Conservation (phyloP, 2,329 filamentous ascomycete species). For the Conoideocrella luteorostrata region DNA sequence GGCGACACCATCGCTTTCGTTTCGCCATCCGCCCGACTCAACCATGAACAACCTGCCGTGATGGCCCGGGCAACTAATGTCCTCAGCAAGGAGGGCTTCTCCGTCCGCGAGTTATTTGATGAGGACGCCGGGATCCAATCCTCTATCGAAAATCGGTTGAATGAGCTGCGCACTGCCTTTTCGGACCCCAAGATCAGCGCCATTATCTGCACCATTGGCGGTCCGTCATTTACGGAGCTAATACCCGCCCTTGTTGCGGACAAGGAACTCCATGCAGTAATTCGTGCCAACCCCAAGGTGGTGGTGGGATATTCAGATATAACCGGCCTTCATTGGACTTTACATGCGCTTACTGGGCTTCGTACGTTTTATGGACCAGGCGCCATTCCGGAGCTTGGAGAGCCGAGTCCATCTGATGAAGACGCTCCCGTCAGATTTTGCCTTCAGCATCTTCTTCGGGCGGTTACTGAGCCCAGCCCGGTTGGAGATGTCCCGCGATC, state of each 20-base stretch:
- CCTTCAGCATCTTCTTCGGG: conserved; percentile 24
- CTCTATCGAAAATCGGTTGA: no score
- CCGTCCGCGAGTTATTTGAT: no score
- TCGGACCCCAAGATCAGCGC: conserved; percentile 27
- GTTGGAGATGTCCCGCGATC: no score
- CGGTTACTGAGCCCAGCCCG: conserved; percentile 21
- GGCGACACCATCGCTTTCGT: no score
- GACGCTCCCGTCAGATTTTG: conserved; percentile 23
- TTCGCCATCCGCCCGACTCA: no score
- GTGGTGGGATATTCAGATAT: conserved; percentile 37
- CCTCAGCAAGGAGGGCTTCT: no score
- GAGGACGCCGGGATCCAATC: no score
- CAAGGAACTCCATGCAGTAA: conserved; percentile 23
- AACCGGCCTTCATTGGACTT: conserved; percentile 35
- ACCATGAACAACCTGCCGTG: no score
- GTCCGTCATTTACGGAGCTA: conserved; percentile 32
- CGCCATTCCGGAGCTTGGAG: conserved; percentile 32
- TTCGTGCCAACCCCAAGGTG: conserved; percentile 33
- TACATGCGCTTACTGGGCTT: conserved; percentile 29
- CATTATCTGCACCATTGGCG: conserved; percentile 34
- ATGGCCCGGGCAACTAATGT: no score
- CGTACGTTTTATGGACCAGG: conserved; percentile 38
- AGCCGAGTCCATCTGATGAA: conserved; percentile 17
- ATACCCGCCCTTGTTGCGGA: conserved; percentile 31
- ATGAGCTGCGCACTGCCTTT: conserved; percentile 32